Base-by-base conservation (phyloP, 495 filamentous ascomycete genomes). In the Beverwykella pulmonaria region DNA sequence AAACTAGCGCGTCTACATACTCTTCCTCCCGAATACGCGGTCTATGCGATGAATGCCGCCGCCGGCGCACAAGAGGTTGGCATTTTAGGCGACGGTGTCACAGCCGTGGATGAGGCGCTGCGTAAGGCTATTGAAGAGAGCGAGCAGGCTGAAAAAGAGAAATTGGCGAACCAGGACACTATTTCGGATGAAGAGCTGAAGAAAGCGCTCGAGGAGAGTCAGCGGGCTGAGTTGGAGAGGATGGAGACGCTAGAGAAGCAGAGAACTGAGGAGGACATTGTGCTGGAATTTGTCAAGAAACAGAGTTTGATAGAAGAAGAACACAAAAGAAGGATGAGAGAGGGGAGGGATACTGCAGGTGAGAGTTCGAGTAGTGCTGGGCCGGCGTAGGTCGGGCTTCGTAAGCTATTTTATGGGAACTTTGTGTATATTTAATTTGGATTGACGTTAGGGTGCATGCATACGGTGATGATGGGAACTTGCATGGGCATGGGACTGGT, bases 231-330 rank as follows among this genome's bases (percentile, higher is more conserved):
- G 19, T 60, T 63, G 27, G 62, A 73, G 44, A 65, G 77, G 32
- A 70, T 75, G 63, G 66, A 74, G 4, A 78, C 77, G 14, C 72
- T 83, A 25, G 71, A 68, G 26, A 79, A 77, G 62, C 71, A 79
- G 54, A 81, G 73, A 68, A 82, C 80, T 0, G 90, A 92, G 75
- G 90, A 92, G 72, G 85, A 90, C 29, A 84, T 90, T 63, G 82
- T 93, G 26, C 71, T 93, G 73, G 87, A 91, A 64, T 90, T 90
- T 74, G 82, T 91, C n/a, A 90, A 87, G 79, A 87, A 84, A 76
- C 88, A 92, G 76, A 92, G 90, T 76, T 70, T 91, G 22, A 81
- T 82, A 0, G 90, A 92, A 77, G 84, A 85, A 58, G 80, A 84
- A 67, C 82, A 80, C 71, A 73, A 77, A 39, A 72, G 67, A 66